These are phyloP conservation scores for Penicillium alfredii DNA, from an alignment of 495 filamentous ascomycete genomes.

Conservation along the genomic window DNA sequence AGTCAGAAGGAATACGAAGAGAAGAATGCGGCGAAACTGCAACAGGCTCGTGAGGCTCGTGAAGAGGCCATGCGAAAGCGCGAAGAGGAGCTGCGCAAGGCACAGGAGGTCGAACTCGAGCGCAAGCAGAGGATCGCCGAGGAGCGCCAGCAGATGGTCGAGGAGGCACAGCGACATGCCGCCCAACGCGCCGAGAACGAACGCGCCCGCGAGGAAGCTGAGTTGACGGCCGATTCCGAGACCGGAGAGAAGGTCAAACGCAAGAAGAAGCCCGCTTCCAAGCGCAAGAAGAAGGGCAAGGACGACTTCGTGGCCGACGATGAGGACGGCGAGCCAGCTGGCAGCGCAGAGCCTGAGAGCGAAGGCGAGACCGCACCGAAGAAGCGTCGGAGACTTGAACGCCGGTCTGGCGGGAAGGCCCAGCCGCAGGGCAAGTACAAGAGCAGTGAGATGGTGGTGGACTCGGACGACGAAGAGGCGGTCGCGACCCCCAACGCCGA, in stretches of 20 bases:
- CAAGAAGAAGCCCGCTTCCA: conserved; percentile 52
- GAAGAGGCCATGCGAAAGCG: conserved; percentile 69
- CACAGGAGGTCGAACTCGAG: conserved; percentile 60
- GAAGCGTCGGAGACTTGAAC: conserved; percentile 47
- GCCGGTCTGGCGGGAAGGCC: conserved; percentile 53
- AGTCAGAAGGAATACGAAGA: conserved; percentile 88
- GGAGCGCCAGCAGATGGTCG: conserved; percentile 72
- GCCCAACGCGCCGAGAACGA: conserved; percentile 69
- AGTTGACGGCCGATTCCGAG: conserved; percentile 68
- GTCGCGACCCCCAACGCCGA: conserved; percentile 20
- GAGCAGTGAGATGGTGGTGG: conserved; percentile 71
- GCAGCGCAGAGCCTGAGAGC: conserved; percentile 25
- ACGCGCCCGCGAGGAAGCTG: conserved; percentile 56
- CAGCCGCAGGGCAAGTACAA: conserved; percentile 62
- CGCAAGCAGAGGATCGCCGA: conserved; percentile 70
- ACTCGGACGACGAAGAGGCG: conserved; percentile 53
- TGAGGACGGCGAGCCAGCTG: conserved; percentile 13
- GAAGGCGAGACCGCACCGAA: conserved; percentile 38
- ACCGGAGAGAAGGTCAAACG: conserved; percentile 71
- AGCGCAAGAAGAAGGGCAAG: conserved; percentile 61
- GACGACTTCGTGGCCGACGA: conserved; percentile 26
- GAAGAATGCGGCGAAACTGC: conserved; percentile 78
- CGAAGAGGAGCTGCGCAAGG: conserved; percentile 63
- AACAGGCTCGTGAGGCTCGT: conserved; percentile 65
- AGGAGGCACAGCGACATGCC: conserved; percentile 66